Evolutionary conservation across 129 eudicot genomes (phyloP).

Genomic region (Pittosporum tobira): DNA sequence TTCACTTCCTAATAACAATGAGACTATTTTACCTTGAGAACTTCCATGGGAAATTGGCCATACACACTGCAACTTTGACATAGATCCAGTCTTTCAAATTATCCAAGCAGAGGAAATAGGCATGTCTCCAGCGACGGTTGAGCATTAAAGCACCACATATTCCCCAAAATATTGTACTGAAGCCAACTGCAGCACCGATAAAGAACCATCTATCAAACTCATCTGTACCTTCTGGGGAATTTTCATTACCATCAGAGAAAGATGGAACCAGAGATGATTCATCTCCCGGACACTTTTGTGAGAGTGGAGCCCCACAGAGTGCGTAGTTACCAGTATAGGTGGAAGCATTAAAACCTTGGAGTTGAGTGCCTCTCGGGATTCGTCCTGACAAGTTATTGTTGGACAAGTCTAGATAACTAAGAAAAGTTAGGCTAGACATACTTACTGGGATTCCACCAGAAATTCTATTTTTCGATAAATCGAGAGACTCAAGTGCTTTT

Average conservation of each 20-base stretch:
- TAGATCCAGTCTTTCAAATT: background rate
- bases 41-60: too few relatives aligned
- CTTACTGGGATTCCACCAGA: too few relatives aligned
- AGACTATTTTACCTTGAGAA: too few relatives aligned
- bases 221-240: background rate
- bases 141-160: background rate
- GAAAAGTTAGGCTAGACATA: too few relatives aligned
- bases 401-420: too few relatives aligned
- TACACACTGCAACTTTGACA: too few relatives aligned
- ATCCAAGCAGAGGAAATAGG: background rate
- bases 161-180: background rate
- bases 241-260: background rate
- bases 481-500: constrained; percentile 21
- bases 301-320: constrained; percentile 30
- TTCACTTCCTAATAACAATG: too few relatives aligned
- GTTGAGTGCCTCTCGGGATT: constrained; percentile 30
- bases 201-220: constrained; percentile 15
- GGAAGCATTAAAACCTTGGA: constrained; percentile 23
- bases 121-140: background rate
- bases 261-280: background rate
- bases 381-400: too few relatives aligned
- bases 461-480: background rate
- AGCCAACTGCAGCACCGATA: constrained; percentile 5
- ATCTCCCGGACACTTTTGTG: constrained; percentile 4
- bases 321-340: constrained; percentile 11